These are phyloP conservation scores for Pisolithus tinctorius DNA, from an alignment of 768 basidiomycete species.

Conservation along the genomic window DNA sequence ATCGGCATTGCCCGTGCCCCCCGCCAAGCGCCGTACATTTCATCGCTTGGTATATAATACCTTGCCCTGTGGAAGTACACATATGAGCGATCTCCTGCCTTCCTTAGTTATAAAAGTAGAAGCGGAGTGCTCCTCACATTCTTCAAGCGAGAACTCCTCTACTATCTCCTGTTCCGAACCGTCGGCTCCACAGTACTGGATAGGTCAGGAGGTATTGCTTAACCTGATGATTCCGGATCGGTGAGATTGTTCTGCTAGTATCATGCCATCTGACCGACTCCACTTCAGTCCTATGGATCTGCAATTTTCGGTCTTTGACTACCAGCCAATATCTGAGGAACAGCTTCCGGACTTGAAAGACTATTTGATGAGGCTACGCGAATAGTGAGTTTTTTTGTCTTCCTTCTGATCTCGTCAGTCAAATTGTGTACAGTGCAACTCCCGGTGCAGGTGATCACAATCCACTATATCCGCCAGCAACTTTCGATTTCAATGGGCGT, in stretches of 20 bases:
- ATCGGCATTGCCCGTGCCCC: conserved; percentile 24
- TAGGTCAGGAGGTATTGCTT: conserved; percentile 32
- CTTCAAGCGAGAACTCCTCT: not conserved
- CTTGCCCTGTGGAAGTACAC: conserved; percentile 13
- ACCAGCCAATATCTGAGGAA: conserved; percentile 19
- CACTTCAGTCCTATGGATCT: conserved; percentile 49
- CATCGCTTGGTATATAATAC: conserved; percentile 47
- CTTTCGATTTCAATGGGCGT: conserved; percentile 28
- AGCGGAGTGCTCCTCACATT: conserved; percentile 21
- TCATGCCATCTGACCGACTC: conserved; percentile 3
- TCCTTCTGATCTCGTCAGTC: not conserved
- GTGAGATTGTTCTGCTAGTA: conserved; percentile 24
- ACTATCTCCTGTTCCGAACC: not conserved
- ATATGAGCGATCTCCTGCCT: not conserved
- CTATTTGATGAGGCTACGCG: conserved; percentile 33
- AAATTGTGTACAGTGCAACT: conserved; percentile 26
- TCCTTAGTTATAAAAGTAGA: conserved; percentile 34
- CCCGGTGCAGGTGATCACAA: conserved; percentile 16
- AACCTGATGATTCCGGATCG: conserved; percentile 55
- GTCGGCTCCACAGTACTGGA: conserved; percentile 24
- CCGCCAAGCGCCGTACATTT: conserved; percentile 27
- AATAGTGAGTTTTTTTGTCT: conserved; percentile 32
- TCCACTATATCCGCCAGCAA: conserved; percentile 45
- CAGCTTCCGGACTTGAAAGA: conserved; percentile 36
- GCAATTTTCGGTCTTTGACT: conserved; percentile 38